These are phyloP conservation scores for Amesomyces nigricolor DNA, from an alignment of 2,329 filamentous ascomycete species.

Conservation along the genomic window DNA sequence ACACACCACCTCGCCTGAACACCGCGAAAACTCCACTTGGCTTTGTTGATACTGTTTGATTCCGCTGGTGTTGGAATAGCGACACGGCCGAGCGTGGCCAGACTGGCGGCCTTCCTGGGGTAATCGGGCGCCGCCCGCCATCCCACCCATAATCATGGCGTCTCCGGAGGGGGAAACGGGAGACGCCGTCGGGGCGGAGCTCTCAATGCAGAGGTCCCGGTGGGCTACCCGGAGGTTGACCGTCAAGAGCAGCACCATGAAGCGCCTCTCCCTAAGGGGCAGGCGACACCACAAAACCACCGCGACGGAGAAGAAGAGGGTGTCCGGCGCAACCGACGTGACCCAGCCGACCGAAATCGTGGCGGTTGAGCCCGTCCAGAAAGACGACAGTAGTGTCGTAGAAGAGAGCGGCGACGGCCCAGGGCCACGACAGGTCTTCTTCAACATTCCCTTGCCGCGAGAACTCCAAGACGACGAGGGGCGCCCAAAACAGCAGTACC, in stretches of 20 bases:
- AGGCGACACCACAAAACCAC: conserved; percentile 62
- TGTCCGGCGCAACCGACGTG: conserved; percentile 35
- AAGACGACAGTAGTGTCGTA: conserved; percentile 32
- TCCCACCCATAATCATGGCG: conserved; percentile 33
- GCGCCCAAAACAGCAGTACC: conserved; percentile 61
- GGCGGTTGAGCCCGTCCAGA: neutral
- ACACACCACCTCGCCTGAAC: neutral
- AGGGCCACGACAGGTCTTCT: conserved; percentile 62
- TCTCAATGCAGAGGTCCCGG: conserved; percentile 63
- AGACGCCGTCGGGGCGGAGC: conserved; percentile 12
- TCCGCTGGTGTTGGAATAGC: conserved; percentile 21
- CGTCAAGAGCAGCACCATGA: conserved; percentile 67
- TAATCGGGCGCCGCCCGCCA: conserved; percentile 42
- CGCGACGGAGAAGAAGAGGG: conserved; percentile 65
- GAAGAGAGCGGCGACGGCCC: conserved; percentile 36
- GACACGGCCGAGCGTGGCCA: conserved; percentile 31
- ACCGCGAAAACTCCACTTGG: conserved; percentile 4
- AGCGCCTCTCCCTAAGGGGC: conserved; percentile 76
- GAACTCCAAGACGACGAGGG: conserved; percentile 77
- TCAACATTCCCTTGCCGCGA: conserved; percentile 76
- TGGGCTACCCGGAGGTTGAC: conserved; percentile 93
- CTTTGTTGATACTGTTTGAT: conserved; percentile 1
- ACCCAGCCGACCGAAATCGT: conserved; percentile 23
- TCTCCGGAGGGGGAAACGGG: conserved; percentile 29
- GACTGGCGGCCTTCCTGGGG: conserved; percentile 38